Conservation (phyloP, 306 rosid species). For the Pueraria montana region DNA sequence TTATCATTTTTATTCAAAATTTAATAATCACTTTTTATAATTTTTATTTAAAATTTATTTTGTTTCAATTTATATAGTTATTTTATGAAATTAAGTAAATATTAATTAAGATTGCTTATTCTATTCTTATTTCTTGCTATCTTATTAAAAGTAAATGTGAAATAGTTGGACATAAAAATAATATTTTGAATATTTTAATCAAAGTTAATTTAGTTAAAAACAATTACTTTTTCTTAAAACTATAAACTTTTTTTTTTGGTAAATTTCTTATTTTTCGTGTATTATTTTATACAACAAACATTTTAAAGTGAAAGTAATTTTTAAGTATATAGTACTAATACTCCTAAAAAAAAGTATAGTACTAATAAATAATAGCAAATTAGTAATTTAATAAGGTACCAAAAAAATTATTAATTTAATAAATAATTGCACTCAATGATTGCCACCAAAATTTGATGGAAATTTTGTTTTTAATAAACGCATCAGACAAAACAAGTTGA, state of each 20-base stretch:
- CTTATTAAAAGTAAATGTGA: not conserved
- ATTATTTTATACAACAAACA: too few relatives aligned
- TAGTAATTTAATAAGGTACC: too few relatives aligned
- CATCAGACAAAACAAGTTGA: conserved; percentile 7
- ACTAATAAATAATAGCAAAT: not conserved
- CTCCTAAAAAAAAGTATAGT: too few relatives aligned
- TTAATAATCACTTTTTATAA: not conserved
- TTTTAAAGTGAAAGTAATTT: not conserved
- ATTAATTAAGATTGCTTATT: not conserved
- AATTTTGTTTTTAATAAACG: not conserved
- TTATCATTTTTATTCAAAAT: not conserved
- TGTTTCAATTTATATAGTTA: not conserved
- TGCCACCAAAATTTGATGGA: not conserved
- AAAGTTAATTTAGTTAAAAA: not conserved
- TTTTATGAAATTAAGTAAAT: not conserved
- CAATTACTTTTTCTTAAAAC: too few relatives aligned
- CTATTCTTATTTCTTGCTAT: not conserved
- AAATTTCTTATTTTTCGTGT: too few relatives aligned
- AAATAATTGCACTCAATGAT: not conserved
- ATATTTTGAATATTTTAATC: not conserved
- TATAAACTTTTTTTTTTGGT: too few relatives aligned
- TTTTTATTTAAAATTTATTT: not conserved
- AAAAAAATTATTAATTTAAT: too few relatives aligned
- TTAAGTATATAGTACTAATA: too few relatives aligned
- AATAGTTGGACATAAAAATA: not conserved